Percentiles rank a stretch among this genome's conserved stretches.
Conservation (phyloP, 495 filamentous ascomycete species). For the Ramalina intermedia region DNA sequence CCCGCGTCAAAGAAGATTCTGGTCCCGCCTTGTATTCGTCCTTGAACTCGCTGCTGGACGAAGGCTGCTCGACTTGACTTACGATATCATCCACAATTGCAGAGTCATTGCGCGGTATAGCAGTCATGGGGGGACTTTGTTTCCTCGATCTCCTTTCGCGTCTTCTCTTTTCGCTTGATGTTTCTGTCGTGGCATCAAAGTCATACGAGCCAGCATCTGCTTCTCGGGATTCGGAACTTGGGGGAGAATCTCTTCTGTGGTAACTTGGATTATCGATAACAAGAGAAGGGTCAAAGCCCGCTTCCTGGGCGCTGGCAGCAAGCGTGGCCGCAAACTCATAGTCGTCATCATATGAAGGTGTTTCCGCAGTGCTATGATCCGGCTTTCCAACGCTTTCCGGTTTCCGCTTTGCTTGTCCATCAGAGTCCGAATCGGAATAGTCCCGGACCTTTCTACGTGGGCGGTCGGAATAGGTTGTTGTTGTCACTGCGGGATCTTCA, state of each 20-base stretch:
- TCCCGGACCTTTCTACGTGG: too few species aligned
- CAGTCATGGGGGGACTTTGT: constrained; percentile 3
- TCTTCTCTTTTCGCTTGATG: constrained; percentile 5
- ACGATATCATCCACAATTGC: constrained; percentile 11
- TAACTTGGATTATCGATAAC: constrained; percentile 51
- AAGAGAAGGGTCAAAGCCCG: constrained; percentile 58
- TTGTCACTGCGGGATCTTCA: neutral
- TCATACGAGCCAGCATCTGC: constrained; percentile 31
- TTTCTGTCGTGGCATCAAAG: constrained; percentile 6
- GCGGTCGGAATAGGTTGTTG: neutral
- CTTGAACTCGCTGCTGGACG: neutral
- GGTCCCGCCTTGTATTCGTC: neutral
- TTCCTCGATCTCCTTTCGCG: constrained; percentile 3
- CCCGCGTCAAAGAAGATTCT: neutral
- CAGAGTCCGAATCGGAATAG: neutral
- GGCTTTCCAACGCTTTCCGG: neutral
- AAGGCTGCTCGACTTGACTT: constrained; percentile 5
- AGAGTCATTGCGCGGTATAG: constrained; percentile 4
- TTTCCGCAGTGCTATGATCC: constrained; percentile 3
- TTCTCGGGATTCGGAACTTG: constrained; percentile 35
- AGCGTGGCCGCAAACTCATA: constrained; percentile 54
- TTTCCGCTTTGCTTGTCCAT: neutral
- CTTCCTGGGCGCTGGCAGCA: constrained; percentile 51
- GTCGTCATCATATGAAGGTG: constrained; percentile 35
- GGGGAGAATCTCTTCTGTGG: constrained; percentile 48